Base-by-base conservation (phyloP, 257 asterid species). In the Paulownia fortunei region DNA sequence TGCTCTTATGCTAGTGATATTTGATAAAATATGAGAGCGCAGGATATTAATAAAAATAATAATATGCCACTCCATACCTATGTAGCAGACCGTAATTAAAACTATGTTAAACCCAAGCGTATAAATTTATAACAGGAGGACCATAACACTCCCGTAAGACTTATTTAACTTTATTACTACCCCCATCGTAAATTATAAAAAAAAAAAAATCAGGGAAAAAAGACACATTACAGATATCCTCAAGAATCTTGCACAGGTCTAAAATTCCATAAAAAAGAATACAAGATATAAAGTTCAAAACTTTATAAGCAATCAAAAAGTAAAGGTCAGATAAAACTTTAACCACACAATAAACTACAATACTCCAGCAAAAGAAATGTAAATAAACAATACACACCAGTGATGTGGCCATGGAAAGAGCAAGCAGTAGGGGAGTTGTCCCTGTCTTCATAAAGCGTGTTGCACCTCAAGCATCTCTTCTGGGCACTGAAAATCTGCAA, bases 391-490 rank as follows among this genome's bases (percentile, higher is more conserved):
- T 2, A 24, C 55, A 36, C 76, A 89, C 96, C 94, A 63, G 85
- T 85, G 52, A 85, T 47, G 81, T 88, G 89, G 81, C 94, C 94
- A 82, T 91, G 96, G 80, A 88, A 88, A 32, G 86, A 82, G 82
- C 93, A 87, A 49, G 92, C 90, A 60, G 24, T 47, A n/a, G 93
- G 87, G 61, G 87, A 82, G 74, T 88, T 88, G 80, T 76, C 65
- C 12, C 79, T 79, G 16, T 85, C 84, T 19, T 86, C 74, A 68
- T 86, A 91, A 80, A 84, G 59, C 18, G 76, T 84, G 76, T 82
- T 85, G 84, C 92, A 89, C 72, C 94, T 82, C 87, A 91, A 87
- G 71, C 97, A 91, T 62, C 72, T 87, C 86, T 83, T 91, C 73
- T 79, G 89, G 18, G 88, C 82, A 73, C 80, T 71, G 10, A 52